Evolutionary conservation across 164 flowering plant genomes (phyloP), one percentile per base, ranked within the genome.

Genomic region (Umbilicus rupestris): DNA sequence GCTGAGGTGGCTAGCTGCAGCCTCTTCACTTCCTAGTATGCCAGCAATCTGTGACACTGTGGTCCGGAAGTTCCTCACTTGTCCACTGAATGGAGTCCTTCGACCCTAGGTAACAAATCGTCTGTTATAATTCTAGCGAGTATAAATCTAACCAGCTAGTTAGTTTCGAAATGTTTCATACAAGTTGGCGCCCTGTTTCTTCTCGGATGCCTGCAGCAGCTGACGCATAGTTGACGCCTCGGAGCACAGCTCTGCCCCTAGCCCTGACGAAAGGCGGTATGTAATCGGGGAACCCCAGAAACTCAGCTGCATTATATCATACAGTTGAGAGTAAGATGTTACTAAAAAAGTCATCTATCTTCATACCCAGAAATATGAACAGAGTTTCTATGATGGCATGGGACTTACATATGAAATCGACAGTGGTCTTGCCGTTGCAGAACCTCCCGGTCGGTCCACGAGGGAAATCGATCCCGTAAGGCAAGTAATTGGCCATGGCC

Each of bases 161-260:
- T 28, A 8, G 14, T 10, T 20, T 3, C 17, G 3, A 9, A 14
- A 3, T 20, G 39, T 35, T 20, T n/a, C 15, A 20, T 65, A 78
- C 78, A 72, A 59, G 55, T 5, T 65, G 66, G 12, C 7, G 3
- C n/a, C 86, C 81, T 33, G 80, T 69, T 67, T 78, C 81, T 6
- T 66, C 75, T 0, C 67, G 77, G 41, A 82, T 78, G 35, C 84
- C 86, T 4, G 79, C 75, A 1, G 62, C 68, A 2, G 73, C 83
- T 1, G 82, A 82, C 22, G 71, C 83, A 59, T 80, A 80, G 57
- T 82, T 82, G 4, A 79, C 77, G 1, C 86, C 86, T 35, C 31
- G 19, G 10, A 75, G 72, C 16, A 79, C 65, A 0, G 45, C 64
- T 0, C 33, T 2, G 2, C 63, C 68, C 0, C 26, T 58, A 5